phyloP scores from a whole-genome alignment of 805 yeast genomes.

The Starmera dryadoides region DNA sequence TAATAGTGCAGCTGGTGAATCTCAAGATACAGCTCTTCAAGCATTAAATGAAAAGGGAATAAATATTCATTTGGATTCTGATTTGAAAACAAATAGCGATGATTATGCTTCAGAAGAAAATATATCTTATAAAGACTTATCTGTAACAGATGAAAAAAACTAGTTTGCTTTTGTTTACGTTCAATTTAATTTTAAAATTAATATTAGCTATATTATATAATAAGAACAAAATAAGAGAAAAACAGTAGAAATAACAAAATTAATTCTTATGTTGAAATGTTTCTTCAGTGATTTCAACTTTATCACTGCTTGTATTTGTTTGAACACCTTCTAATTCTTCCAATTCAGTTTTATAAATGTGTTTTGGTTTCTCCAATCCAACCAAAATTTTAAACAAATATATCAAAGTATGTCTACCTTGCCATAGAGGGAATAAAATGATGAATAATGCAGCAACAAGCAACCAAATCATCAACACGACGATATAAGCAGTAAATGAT shows the following conservation, averaged over 20 bases:
- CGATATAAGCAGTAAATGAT: slow-evolving; percentile 1
- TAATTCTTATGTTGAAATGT: too few species aligned
- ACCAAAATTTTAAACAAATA: neutral
- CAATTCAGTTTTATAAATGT: too few species aligned
- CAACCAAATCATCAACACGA: slow-evolving; percentile 1
- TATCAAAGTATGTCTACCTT: neutral
- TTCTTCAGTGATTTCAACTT: too few species aligned
- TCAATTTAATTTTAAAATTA: too few species aligned
- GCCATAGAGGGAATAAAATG: neutral
- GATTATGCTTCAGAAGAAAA: neutral
- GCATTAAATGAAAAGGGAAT: neutral
- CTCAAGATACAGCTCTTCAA: neutral
- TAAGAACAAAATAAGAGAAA: too few species aligned
- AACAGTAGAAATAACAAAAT: too few species aligned
- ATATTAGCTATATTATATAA: too few species aligned
- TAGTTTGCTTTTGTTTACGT: too few species aligned
- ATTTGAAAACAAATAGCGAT: neutral
- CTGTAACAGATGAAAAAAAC: too few species aligned
- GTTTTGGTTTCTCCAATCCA: neutral
- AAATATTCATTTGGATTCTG: neutral
- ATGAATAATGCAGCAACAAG: neutral
- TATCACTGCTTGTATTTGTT: slow-evolving; percentile 43
- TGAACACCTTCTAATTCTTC: neutral
- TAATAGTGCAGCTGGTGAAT: slow-evolving; percentile 15
- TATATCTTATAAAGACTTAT: too few species aligned